Percentiles rank a stretch among this genome's conserved stretches.
Conservation (phyloP, 768 basidiomycete species). For the Tylopilus vinaceipallidus region DNA sequence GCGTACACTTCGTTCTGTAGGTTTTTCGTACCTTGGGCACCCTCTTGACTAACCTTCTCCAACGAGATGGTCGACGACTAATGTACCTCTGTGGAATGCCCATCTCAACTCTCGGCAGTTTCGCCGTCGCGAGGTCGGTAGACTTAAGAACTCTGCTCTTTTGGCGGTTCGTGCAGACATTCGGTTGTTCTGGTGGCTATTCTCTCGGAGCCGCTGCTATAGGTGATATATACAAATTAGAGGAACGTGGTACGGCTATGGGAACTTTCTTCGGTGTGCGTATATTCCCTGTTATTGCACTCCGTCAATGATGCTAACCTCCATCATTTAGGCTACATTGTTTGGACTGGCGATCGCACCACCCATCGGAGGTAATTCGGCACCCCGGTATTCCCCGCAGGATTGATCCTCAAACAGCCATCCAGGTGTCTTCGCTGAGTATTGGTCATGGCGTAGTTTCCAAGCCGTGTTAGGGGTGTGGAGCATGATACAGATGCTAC, state of each 20-base stretch:
- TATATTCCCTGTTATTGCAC: not conserved
- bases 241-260: slow-evolving; percentile 60
- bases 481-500: slow-evolving; percentile 39
- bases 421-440: slow-evolving; percentile 51
- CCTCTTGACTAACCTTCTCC: not conserved
- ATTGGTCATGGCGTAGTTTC: slow-evolving; percentile 65
- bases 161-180: slow-evolving; percentile 64
- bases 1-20: slow-evolving; percentile 50
- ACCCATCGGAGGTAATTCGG: slow-evolving; percentile 45
- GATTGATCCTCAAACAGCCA: not conserved
- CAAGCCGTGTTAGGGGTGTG: slow-evolving; percentile 45
- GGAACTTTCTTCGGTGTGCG: slow-evolving; percentile 55
- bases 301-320: not conserved
- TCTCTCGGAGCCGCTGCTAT: slow-evolving; percentile 61
- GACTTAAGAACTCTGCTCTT: slow-evolving; percentile 47
- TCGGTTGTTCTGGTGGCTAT: slow-evolving; percentile 57
- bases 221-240: slow-evolving; percentile 64
- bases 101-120: slow-evolving; percentile 53
- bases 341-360: slow-evolving; percentile 65
- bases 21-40: slow-evolving; percentile 12
- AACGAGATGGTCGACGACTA: slow-evolving; percentile 59
- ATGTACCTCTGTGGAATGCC: slow-evolving; percentile 62
- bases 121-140: slow-evolving; percentile 53
- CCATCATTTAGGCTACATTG: slow-evolving; percentile 39
- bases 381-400: not conserved